phyloP scores from a whole-genome alignment of 2,329 filamentous ascomycete species.

The Sporothrix euskadiensis region DNA sequence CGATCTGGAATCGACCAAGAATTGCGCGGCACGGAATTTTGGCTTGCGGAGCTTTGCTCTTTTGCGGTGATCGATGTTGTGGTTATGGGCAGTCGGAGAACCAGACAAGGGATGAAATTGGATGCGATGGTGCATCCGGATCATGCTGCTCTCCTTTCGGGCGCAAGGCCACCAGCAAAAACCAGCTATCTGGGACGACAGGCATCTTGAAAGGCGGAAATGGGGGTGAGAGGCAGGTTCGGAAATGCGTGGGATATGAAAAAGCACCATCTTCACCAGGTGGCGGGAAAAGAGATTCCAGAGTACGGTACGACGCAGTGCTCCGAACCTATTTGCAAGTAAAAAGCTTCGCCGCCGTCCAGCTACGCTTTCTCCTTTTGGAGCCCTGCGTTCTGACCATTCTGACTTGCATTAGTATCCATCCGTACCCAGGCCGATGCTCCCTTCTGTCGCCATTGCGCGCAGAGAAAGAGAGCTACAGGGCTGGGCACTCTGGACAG shows the following conservation, averaged over 20 bases:
- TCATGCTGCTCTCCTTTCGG: not conserved
- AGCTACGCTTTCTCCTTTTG: not conserved
- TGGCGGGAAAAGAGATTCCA: constrained; percentile 1
- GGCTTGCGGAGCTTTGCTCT: not conserved
- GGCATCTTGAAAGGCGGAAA: not conserved
- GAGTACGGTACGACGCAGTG: not conserved
- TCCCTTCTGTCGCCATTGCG: constrained; percentile 7
- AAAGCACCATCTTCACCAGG: not conserved
- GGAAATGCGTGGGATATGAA: not conserved
- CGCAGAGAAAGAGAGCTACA: not conserved
- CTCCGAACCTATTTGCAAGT: not conserved
- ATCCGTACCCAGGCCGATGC: not conserved
- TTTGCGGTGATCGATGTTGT: not conserved
- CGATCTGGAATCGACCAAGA: constrained; percentile 1
- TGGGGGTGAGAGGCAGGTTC: not conserved
- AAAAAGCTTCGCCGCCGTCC: not conserved
- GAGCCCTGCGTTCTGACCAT: not conserved
- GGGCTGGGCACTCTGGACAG: not conserved
- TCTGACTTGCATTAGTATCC: constrained; percentile 12
- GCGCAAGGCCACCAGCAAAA: not conserved
- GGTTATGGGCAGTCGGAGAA: not conserved
- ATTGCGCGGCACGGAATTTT: not conserved
- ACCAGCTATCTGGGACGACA: not conserved
- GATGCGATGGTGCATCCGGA: not conserved
- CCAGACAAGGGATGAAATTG: not conserved